Conservation (phyloP, 2,329 filamentous ascomycete species). For the Alternaria angustiovoidea region DNA sequence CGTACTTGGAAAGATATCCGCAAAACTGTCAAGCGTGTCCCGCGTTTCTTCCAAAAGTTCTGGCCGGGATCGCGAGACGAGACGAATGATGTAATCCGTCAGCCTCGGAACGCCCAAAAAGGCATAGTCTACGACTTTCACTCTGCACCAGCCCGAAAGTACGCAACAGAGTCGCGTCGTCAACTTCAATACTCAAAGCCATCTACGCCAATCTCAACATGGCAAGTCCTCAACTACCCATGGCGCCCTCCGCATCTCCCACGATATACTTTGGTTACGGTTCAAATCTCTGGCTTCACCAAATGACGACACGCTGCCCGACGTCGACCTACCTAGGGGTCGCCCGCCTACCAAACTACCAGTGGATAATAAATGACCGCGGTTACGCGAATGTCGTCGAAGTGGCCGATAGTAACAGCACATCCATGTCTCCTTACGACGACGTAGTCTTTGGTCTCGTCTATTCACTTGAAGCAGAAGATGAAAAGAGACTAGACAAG, state of each 20-base stretch:
- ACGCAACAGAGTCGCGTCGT: background rate
- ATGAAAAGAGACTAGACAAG: conserved; percentile 43
- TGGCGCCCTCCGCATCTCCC: conserved; percentile 1
- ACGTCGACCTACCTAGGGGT: conserved; percentile 64
- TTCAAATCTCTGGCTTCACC: conserved; percentile 71
- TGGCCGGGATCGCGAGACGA: background rate
- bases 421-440: background rate
- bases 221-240: conserved; percentile 5
- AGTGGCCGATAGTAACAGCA: background rate
- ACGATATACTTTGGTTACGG: conserved; percentile 75
- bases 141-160: background rate
- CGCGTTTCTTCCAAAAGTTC: conserved; percentile 1
- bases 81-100: conserved; percentile 7
- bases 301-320: conserved; percentile 71
- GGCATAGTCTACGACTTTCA: conserved; percentile 5
- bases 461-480: conserved; percentile 34
- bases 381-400: conserved; percentile 74
- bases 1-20: background rate
- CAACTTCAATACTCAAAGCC: background rate
- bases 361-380: conserved; percentile 72
- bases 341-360: conserved; percentile 64
- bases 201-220: conserved; percentile 11
- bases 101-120: background rate
- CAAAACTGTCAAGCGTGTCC: background rate
- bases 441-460: conserved; percentile 47